A percentile compares a stretch with the other conserved stretches of the same genome.
phyloP scores from a whole-genome alignment of 2,329 filamentous ascomycete species.

The Cercospora zeina region DNA sequence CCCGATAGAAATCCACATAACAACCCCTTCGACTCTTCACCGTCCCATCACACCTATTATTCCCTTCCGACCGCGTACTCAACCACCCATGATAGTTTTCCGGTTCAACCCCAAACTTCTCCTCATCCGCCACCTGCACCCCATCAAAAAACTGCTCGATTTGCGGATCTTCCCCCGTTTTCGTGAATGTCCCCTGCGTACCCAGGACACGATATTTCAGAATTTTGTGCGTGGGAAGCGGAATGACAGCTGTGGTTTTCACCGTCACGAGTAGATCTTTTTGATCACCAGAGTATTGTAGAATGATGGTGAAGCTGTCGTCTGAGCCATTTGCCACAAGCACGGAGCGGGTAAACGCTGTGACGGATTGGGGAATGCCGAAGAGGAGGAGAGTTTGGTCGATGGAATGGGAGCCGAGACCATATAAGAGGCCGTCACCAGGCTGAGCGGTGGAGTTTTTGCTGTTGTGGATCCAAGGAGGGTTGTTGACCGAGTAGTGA shows the following conservation, averaged over 20 bases:
- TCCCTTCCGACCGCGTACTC: conserved; percentile 43
- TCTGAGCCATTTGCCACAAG: conserved; percentile 38
- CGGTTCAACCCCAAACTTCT: conserved; percentile 43
- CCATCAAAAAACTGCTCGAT: conserved; percentile 40
- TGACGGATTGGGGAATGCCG: conserved; percentile 40
- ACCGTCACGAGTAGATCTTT: conserved; percentile 41
- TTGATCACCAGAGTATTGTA: conserved; percentile 41
- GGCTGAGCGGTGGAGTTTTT: conserved; percentile 39
- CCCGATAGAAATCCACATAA: conserved; percentile 47
- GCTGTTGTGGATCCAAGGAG: conserved; percentile 43
- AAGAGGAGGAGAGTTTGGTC: conserved; percentile 45
- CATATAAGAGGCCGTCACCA: conserved; percentile 48
- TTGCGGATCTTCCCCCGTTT: conserved; percentile 43
- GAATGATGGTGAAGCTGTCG: conserved; percentile 42
- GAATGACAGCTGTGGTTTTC: conserved; percentile 39
- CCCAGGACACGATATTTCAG: conserved; percentile 42
- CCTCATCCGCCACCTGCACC: conserved; percentile 32
- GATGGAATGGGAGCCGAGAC: conserved; percentile 45
- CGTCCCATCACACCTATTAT: conserved; percentile 20
- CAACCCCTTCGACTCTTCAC: conserved; percentile 44
- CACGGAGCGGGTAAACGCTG: conserved; percentile 37
- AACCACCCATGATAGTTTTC: conserved; percentile 43
- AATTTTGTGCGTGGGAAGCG: conserved; percentile 35
- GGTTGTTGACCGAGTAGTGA: conserved; percentile 46
- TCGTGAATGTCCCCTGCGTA: conserved; percentile 44